A percentile compares a stretch with the other conserved stretches of the same genome.
phyloP scores from a whole-genome alignment of 2,329 filamentous ascomycete genomes.

The Lomentospora prolificans region DNA sequence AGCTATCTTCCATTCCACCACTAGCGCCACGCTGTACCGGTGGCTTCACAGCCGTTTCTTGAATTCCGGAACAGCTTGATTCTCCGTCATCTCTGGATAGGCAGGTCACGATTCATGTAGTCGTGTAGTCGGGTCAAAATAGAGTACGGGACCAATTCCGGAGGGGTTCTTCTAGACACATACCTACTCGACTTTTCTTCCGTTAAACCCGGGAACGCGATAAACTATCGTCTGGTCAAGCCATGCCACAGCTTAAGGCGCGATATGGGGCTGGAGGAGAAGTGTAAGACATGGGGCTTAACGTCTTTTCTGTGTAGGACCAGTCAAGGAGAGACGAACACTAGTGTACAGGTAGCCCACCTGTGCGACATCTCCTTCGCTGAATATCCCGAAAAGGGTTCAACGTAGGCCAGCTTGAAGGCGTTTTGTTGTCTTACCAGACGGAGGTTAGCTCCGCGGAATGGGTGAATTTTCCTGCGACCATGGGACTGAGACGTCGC shows the following conservation, averaged over 20 bases:
- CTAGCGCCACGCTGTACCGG: neutral
- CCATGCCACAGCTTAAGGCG: neutral
- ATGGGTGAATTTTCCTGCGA: neutral
- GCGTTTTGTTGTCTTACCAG: neutral
- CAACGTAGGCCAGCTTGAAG: neutral
- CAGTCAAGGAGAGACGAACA: neutral
- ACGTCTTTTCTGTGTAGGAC: neutral
- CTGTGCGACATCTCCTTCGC: neutral
- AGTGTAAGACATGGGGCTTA: neutral
- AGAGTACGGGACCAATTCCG: neutral
- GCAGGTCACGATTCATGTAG: neutral
- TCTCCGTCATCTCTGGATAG: neutral
- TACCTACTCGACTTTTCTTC: neutral
- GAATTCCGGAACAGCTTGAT: neutral
- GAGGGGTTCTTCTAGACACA: neutral
- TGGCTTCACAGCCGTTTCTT: neutral
- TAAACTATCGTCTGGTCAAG: neutral
- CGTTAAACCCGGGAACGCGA: neutral
- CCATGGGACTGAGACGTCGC: neutral
- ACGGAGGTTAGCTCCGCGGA: neutral
- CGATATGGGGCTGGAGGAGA: neutral
- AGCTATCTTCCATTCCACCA: neutral
- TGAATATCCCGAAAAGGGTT: neutral
- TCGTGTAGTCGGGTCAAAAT: neutral
- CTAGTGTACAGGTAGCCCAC: neutral